Evolutionary conservation across 345 rosid genomes (phyloP), one percentile per base, ranked within the genome.

Genomic region (Excoecaria cochinchinensis): DNA sequence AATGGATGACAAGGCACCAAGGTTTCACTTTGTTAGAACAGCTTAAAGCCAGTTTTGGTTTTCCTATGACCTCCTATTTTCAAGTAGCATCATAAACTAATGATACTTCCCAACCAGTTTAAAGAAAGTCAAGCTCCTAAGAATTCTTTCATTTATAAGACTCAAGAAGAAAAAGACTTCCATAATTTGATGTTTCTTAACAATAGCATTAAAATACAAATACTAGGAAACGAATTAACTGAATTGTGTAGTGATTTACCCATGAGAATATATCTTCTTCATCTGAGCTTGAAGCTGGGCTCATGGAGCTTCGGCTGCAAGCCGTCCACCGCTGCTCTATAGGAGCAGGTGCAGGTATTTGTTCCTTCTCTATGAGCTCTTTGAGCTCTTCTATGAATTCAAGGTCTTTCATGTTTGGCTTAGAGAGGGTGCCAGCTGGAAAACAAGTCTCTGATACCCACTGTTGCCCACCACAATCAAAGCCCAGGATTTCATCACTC

Each of bases 391-490:
- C 92, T 77, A 93, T 90, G 83, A 83, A 96, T 78, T 92, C 98
- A 64, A 96, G 90, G 81, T 96, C 99, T 79, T 89, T 93, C 93
- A 93, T 85, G 84, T 84, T 90, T 22, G 95, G 99, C 72, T 91
- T 91, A 64, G 91, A 74, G n/a, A 89, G 86, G 53, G 95, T 88
- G 78, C 97, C 98, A 58, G 93, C 96, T 77, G 97, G 97, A 81
- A 87, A 92, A 90, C 98, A 96, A 75, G 86, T 90, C 82, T 96
- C 98, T 22, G 97, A 96, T 64, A 96, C 98, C 99, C 98, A 93
- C 38, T 96, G 99, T 78, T 96, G 99, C 77, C 97, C 99, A 77
- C 99, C 98, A 77, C 98, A 96, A 82, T 96, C 98, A 79, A 96
- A 96, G 53, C 98, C 99, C 84, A 96, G 78, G 67, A 96, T 96